Conservation (phyloP, 441 rosid species). For the Adansonia gregorii region DNA sequence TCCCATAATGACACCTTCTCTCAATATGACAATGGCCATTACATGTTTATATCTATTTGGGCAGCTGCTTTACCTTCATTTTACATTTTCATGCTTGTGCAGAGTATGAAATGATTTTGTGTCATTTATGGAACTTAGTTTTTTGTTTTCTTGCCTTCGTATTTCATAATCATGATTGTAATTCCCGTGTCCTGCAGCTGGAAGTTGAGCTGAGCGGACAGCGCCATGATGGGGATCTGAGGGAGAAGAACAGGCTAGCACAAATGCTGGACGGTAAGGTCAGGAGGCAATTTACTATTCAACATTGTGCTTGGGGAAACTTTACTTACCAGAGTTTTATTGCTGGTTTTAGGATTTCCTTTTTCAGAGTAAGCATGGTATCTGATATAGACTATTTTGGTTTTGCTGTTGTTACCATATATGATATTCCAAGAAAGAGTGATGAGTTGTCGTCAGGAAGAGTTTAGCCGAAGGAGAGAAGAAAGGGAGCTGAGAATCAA, state of each 20-base stretch:
- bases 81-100: no score
- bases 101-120: no score
- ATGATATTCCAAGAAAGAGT: conserved; percentile 70
- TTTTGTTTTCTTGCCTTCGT: not conserved
- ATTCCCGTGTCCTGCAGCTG: not conserved
- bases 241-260: not conserved
- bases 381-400: no score
- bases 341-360: no score
- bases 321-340: not conserved
- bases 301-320: not conserved
- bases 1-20: no score
- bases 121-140: no score
- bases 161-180: not conserved
- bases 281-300: not conserved
- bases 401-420: conserved; percentile 34
- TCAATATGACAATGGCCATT: no score
- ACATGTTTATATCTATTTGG: no score
- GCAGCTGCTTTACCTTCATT: no score
- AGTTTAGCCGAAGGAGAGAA: conserved; percentile 57
- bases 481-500: conserved; percentile 79
- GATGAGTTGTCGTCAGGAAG: conserved; percentile 59
- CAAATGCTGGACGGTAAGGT: not conserved
- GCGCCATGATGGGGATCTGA: not conserved
- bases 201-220: conserved; percentile 12
- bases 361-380: no score